Base-by-base conservation (phyloP, 306 rosid genomes). In the Quercus engelmannii region DNA sequence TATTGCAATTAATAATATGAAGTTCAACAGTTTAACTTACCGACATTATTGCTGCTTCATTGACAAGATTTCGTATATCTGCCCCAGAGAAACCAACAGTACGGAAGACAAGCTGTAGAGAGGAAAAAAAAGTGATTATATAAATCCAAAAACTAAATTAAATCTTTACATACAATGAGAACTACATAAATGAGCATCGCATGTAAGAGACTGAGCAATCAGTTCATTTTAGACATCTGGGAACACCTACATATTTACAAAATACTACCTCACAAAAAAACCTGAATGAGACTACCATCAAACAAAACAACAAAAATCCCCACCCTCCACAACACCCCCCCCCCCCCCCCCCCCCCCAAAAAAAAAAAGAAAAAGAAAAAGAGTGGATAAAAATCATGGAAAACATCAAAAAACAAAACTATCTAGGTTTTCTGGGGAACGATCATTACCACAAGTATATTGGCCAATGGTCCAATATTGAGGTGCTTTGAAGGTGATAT, bases 31-130 rank as follows among this genome's bases (percentile, higher is more conserved):
- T 38, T 74, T 28, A 26, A 91, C 98, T 69, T 84, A 91, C 99
- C 86, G 98, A 93, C 98, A 93, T 95, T 79, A 95, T 95, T 49
- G 98, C 97, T 61, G 99, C 91, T 92, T 95, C 99, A 33, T 95
- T 95, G 76, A 95, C 94, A 77, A 95, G 99, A 82, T 95, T 95
- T 82, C 94, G 88, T 55, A 95, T 89, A 83, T 95, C 98, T 30
- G 99, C 99, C 82, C 97, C 98, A 71, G 98, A 95, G 87, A 95
- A 93, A 51, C 98, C 97, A 88, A 95, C 96, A 9, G 98, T 95
- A 18, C 96, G 97, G 89, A 91, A 95, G 76, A 95, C 99, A 82
- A 93, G 96, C 99, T 95, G 92, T 84, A 56, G 30, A 81, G 80
- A 63, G 58, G 74, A 69, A 79, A 77, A 84, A 38, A 76, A 55